These are phyloP conservation scores for Silene coronaria DNA, from an alignment of 179 eudicot species.

Conservation along the genomic window DNA sequence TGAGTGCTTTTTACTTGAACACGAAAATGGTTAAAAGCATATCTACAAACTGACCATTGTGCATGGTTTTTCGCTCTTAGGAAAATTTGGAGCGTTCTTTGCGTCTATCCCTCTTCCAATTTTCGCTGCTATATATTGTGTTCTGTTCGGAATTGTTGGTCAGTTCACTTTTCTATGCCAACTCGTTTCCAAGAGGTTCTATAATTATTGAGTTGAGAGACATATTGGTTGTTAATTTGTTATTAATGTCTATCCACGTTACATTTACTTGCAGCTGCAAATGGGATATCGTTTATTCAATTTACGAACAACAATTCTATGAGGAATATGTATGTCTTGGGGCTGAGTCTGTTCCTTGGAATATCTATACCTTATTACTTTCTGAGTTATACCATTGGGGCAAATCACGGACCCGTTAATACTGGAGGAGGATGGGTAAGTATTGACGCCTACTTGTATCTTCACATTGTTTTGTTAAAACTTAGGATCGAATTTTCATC, in stretches of 20 bases:
- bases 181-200: background rate
- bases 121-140: constrained; percentile 83
- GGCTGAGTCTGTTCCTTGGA: constrained; percentile 80
- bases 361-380: constrained; percentile 91
- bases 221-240: background rate
- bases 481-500: background rate
- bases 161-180: constrained; percentile 24
- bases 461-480: background rate
- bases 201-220: background rate
- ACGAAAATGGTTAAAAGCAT: background rate
- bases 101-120: constrained; percentile 87
- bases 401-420: constrained; percentile 63
- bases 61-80: constrained; percentile 35
- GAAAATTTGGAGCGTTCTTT: constrained; percentile 93
- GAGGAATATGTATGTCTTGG: constrained; percentile 84
- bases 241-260: background rate
- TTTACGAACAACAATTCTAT: constrained; percentile 78
- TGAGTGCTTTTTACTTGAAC: constrained; percentile 21
- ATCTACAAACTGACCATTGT: background rate
- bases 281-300: constrained; percentile 75
- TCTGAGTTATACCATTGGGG: constrained; percentile 44
- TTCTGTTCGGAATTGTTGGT: constrained; percentile 86
- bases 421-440: constrained; percentile 89
- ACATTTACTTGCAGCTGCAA: constrained; percentile 53
- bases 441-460: background rate